Base-by-base conservation (phyloP, 768 basidiomycete genomes). In the Pleurotus sapidus region DNA sequence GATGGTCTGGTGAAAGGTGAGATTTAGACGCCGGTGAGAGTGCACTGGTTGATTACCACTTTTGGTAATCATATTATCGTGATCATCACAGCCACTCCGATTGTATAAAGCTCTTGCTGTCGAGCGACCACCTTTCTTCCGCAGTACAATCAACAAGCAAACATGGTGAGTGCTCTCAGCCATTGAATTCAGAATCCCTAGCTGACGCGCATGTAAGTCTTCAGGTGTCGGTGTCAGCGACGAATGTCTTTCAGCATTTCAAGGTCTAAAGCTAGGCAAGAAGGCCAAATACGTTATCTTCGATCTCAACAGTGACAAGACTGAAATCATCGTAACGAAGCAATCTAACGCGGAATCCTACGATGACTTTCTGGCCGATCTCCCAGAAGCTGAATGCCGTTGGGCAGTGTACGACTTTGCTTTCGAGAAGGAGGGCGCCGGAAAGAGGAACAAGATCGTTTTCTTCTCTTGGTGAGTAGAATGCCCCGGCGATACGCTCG, bases 381-480 rank as follows among this genome's bases (percentile, higher is more conserved):
- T 98, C 57, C 94, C 95, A 1, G 82, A 87, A 68, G 65, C 65
- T 25, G 83, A 88, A 59, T 91, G 89, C 67, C 78, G 90, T 73
- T 99, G 86, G 84, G 95, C 89, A n/a, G 82, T 98, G 20, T 96
- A 94, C 66, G 95, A 98, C 71, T 88, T 95, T 60, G 87, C 91
- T 63, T 98, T 80, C 65, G 81, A 88, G 75, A 84, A 80, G 68
- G 86, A 80, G 56, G 87, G 77, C 7, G 88, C 76, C 53, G 90
- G 90, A 38, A 86, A 81, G 74, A 82, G 95, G 72, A 93, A 86
- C 78, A 98, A 97, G 79, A 77, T 98, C 57, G 71, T 78, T 62
- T 95, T 98, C 70, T 66, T 84, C 68, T 82, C 84, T 48, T 99
- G 96, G 96, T 61, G 45, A 58, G 23, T 54, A 9, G 30, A 45